These are phyloP conservation scores for Leccinum barrowsii DNA, from an alignment of 768 basidiomycete genomes.

Conservation along the genomic window DNA sequence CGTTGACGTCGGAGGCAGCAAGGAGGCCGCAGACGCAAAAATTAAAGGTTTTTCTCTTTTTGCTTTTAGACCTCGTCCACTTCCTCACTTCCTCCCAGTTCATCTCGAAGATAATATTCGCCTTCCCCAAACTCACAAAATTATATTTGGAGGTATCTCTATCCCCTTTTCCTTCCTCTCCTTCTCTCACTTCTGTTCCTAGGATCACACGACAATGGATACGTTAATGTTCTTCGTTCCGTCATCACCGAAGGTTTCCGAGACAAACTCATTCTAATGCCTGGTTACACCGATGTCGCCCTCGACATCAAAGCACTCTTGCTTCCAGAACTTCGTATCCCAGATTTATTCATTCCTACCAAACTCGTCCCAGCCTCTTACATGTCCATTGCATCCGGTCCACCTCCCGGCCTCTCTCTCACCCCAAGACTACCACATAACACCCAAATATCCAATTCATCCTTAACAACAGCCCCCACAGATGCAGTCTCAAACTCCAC, in stretches of 20 bases:
- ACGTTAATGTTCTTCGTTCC: slow-evolving; percentile 57
- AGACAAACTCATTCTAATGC: slow-evolving; percentile 62
- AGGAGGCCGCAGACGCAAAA: slow-evolving; percentile 75
- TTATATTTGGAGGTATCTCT: slow-evolving; percentile 62
- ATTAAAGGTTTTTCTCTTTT: slow-evolving; percentile 52
- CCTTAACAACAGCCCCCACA: not conserved
- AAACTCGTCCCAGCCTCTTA: slow-evolving; percentile 41
- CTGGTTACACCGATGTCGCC: slow-evolving; percentile 60
- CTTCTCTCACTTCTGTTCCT: slow-evolving; percentile 1
- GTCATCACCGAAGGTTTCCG: slow-evolving; percentile 63
- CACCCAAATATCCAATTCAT: slow-evolving; percentile 12
- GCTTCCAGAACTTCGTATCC: slow-evolving; percentile 51
- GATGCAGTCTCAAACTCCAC: slow-evolving; percentile 14
- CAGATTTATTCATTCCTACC: slow-evolving; percentile 57
- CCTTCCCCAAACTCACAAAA: slow-evolving; percentile 59
- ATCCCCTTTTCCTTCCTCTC: slow-evolving; percentile 2
- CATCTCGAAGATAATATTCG: slow-evolving; percentile 40
- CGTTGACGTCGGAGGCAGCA: slow-evolving; percentile 65
- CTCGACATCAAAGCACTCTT: slow-evolving; percentile 53
- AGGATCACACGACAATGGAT: slow-evolving; percentile 77
- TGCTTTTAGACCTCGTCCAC: not conserved
- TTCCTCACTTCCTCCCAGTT: slow-evolving; percentile 28
- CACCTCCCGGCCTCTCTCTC: slow-evolving; percentile 25
- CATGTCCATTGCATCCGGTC: slow-evolving; percentile 21
- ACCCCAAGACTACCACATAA: slow-evolving; percentile 13